These are phyloP conservation scores for Dothistroma septosporum DNA, from an alignment of 2,329 filamentous ascomycete species.

Conservation along the genomic window DNA sequence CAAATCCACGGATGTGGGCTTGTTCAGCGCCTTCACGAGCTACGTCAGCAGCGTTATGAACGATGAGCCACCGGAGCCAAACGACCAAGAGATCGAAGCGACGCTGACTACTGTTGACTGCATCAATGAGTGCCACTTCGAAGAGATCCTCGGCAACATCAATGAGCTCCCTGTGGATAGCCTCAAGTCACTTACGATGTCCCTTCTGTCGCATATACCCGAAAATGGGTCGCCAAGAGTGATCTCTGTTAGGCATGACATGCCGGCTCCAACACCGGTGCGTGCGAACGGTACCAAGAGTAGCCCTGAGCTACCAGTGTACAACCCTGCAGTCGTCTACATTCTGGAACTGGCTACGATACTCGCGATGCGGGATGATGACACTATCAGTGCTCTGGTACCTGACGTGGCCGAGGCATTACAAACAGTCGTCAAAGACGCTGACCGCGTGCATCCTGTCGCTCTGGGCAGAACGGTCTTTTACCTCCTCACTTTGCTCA, in stretches of 20 bases:
- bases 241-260: conserved; percentile 86
- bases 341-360: conserved; percentile 87
- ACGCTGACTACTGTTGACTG: conserved; percentile 93
- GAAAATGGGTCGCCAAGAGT: conserved; percentile 72
- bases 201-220: conserved; percentile 77
- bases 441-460: conserved; percentile 73
- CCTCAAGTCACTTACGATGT: conserved; percentile 61
- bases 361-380: conserved; percentile 69
- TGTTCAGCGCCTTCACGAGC: conserved; percentile 91
- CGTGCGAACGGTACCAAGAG: conserved; percentile 57
- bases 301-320: conserved; percentile 57
- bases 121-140: conserved; percentile 81
- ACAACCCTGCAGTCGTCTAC: conserved; percentile 84
- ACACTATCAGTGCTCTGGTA: conserved; percentile 68
- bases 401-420: conserved; percentile 75
- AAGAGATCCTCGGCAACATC: conserved; percentile 77
- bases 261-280: conserved; percentile 57
- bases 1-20: conserved; percentile 71
- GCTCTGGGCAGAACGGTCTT: conserved; percentile 78
- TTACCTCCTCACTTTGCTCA: conserved; percentile 78
- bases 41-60: conserved; percentile 99
- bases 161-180: conserved; percentile 60
- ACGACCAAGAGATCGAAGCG: conserved; percentile 93
- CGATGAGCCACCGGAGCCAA: conserved; percentile 94
- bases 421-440: conserved; percentile 77